Percentiles rank a stretch among this genome's conserved stretches.
Evolutionary conservation across 306 rosid genomes (phyloP).

Genomic region (Vigna angularis): DNA sequence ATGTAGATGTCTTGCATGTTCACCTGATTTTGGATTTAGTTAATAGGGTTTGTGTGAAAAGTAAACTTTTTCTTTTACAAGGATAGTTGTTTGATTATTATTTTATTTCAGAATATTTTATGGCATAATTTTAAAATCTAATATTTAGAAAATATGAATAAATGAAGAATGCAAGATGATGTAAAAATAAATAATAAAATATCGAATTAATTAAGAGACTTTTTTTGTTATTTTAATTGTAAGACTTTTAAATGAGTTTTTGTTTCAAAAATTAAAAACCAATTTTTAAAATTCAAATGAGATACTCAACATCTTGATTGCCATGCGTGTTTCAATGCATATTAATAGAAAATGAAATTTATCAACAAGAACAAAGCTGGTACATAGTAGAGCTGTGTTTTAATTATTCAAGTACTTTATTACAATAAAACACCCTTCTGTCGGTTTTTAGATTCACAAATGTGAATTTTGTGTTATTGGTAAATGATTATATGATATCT

Average conservation of each 20-base stretch:
- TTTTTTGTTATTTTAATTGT: no score
- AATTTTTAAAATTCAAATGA: not conserved
- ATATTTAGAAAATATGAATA: no score
- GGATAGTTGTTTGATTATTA: not conserved
- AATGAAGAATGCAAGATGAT: no score
- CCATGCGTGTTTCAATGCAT: not conserved
- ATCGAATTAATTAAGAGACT: not conserved
- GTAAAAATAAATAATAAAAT: no score
- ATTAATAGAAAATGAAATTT: not conserved
- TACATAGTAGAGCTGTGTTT: no score
- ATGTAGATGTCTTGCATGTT: not conserved
- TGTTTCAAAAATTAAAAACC: not conserved
- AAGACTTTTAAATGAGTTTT: not conserved
- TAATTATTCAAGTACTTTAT: no score
- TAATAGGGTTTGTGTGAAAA: not conserved
- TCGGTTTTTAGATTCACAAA: no score
- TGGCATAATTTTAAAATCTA: not conserved
- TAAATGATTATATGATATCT: no score
- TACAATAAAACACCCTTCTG: no score
- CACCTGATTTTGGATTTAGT: not conserved
- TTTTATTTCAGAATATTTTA: not conserved
- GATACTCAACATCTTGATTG: not conserved
- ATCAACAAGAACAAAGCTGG: no score
- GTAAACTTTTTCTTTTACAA: no score
- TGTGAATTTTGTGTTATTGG: no score